Conservation (phyloP, 495 filamentous ascomycete species). For the Margaritispora aquatica region DNA sequence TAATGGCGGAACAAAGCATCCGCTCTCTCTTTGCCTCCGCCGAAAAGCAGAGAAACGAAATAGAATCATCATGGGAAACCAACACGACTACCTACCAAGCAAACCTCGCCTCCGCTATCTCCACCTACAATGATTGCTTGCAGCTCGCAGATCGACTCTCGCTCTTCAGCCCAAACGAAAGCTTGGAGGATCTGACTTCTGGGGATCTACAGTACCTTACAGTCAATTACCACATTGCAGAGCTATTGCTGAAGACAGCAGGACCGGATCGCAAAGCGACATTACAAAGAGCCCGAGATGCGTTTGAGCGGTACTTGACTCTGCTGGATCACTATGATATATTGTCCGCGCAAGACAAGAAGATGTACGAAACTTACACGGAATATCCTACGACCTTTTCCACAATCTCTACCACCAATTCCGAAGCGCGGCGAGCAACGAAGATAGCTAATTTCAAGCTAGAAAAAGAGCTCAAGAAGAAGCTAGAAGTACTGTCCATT, state of each 20-base stretch:
- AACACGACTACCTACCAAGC: constrained; percentile 51
- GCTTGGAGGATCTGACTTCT: constrained; percentile 80
- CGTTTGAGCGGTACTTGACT: constrained; percentile 72
- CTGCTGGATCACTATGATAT: constrained; percentile 73
- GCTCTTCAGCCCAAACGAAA: constrained; percentile 87
- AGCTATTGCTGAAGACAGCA: constrained; percentile 54
- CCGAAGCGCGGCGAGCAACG: constrained; percentile 62
- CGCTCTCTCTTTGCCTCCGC: constrained; percentile 50
- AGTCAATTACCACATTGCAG: constrained; percentile 61
- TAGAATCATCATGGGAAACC: constrained; percentile 36
- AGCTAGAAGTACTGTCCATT: constrained; percentile 55
- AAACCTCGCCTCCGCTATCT: constrained; percentile 58
- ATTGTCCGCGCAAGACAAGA: constrained; percentile 58
- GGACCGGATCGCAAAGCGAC: constrained; percentile 50
- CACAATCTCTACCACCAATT: constrained; percentile 61
- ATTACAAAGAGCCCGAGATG: constrained; percentile 54
- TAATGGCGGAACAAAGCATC: constrained; percentile 46
- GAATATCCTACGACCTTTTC: constrained; percentile 63
- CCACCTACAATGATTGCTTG: constrained; percentile 66
- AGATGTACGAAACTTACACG: constrained; percentile 64
- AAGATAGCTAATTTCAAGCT: constrained; percentile 83
- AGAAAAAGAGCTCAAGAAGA: constrained; percentile 81
- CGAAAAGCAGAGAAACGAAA: constrained; percentile 42
- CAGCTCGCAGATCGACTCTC: constrained; percentile 61
- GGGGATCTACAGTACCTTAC: constrained; percentile 75